These are phyloP conservation scores for Pseudopyricularia javanii DNA, from an alignment of 2,329 filamentous ascomycete species.

Conservation along the genomic window DNA sequence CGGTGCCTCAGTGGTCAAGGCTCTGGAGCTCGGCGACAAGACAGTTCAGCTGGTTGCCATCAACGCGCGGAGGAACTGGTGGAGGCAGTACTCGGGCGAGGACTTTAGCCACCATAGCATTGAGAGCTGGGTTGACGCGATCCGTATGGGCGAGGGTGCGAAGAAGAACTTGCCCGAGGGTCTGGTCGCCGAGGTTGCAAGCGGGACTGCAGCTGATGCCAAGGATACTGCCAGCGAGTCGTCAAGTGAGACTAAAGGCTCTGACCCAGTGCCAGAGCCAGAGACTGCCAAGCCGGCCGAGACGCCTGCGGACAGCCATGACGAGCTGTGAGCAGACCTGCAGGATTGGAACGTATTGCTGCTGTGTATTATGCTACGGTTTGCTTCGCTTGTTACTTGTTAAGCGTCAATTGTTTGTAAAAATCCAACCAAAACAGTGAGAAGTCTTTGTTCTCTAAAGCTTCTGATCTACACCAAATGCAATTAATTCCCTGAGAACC, in stretches of 20 bases:
- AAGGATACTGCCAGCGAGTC: conserved; percentile 9
- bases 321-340: conserved; percentile 31
- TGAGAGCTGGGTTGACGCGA: conserved; percentile 81
- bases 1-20: conserved; percentile 38
- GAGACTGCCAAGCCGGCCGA: conserved; percentile 15
- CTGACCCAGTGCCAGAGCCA: conserved; percentile 17
- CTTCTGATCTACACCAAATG: background rate
- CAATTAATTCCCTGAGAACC: background rate
- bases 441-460: background rate
- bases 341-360: background rate
- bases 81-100: conserved; percentile 54
- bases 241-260: conserved; percentile 6
- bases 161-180: conserved; percentile 64
- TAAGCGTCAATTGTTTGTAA: background rate
- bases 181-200: conserved; percentile 30
- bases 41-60: conserved; percentile 66
- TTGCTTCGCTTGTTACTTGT: background rate
- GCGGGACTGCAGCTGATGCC: conserved; percentile 19
- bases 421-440: background rate
- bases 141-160: conserved; percentile 74
- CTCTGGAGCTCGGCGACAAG: conserved; percentile 45
- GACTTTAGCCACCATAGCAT: conserved; percentile 49
- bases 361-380: background rate
- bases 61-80: conserved; percentile 81
- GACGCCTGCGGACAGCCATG: conserved; percentile 24